Percentiles rank a stretch among this genome's conserved stretches.
Evolutionary conservation across 2,329 filamentous ascomycete species (phyloP).

Genomic region (Paecilomyces variotii): DNA sequence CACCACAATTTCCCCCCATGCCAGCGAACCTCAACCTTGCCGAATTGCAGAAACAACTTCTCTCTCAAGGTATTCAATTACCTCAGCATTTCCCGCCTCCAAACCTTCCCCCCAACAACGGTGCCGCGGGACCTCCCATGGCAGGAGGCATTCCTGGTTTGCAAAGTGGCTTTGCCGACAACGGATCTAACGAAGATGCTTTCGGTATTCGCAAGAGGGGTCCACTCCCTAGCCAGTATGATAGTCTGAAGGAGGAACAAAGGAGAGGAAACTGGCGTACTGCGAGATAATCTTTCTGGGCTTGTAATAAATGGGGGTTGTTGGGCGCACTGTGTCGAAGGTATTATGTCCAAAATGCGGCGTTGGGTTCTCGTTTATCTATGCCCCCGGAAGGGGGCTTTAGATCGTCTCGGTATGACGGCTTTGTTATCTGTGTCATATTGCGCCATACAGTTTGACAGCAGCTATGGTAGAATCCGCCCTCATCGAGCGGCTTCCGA

Average conservation of each 20-base stretch:
- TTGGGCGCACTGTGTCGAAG: not conserved
- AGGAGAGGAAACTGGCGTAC: conserved; percentile 45
- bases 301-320: not conserved
- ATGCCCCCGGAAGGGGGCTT: conserved; percentile 2
- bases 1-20: conserved; percentile 41
- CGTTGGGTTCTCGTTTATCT: not conserved
- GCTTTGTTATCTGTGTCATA: not conserved
- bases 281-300: conserved; percentile 19
- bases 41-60: conserved; percentile 30
- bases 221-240: conserved; percentile 74
- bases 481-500: not conserved
- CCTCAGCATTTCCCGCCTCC: conserved; percentile 29
- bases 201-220: conserved; percentile 49
- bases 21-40: conserved; percentile 35
- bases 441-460: not conserved
- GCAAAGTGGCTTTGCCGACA: conserved; percentile 29
- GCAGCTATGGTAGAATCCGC: not conserved
- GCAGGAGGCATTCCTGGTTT: conserved; percentile 23
- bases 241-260: conserved; percentile 73
- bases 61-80: conserved; percentile 26
- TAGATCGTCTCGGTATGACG: not conserved
- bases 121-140: not conserved
- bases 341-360: conserved; percentile 1
- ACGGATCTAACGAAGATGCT: conserved; percentile 20
- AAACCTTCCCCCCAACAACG: conserved; percentile 22